Evolutionary conservation across 2,329 filamentous ascomycete genomes (phyloP), one percentile per base, ranked within the genome.

Genomic region (Penicillium olsonii): DNA sequence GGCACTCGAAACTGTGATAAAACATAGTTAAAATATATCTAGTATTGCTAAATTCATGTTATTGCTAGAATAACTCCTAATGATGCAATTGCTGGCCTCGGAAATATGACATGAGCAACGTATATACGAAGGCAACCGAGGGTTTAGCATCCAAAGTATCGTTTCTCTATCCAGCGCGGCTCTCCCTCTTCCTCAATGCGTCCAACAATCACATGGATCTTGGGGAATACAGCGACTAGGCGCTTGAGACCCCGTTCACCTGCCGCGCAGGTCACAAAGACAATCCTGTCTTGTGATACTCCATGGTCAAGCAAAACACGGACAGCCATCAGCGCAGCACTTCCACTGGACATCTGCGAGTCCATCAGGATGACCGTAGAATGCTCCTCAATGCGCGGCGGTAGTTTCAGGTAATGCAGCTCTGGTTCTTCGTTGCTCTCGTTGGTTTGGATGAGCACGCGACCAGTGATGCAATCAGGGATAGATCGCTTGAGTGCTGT

Each of bases 221-320:
- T 85, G 0, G 94, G 91, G 63, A 94, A 99, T 3, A 96, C 94
- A 49, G 87, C 90, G 53, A 90, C 88, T 62, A 99, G 74, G 55
- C 94, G 81, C 65, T 94, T 90, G 54, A 97, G 69, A 0, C 92
- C 94, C 60, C 89, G 84, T 57, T 85, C 85, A 8, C 92, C 92
- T 3, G 92, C 92, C 57, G 90, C 87, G 67, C 95, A 96, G 3
- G 92, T 96, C 33, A 95, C 92, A 68, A 97, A 87, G 27, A 96
- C 89, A 57, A 99, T 96, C 57, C 81, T 86, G 38, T 90, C 83
- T 66, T 94, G 86, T 5, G 83, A 75, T 6, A 97, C 92, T 10
- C 94, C 94, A 65, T 97, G 92, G 68, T 99, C 94, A 14, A 96
- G 84, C 45, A 99, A 76, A n/a, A 97, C 90, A 65, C 94, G 88